Base-by-base conservation (phyloP, 257 asterid genomes). In the Jaltomata sinuosa region DNA sequence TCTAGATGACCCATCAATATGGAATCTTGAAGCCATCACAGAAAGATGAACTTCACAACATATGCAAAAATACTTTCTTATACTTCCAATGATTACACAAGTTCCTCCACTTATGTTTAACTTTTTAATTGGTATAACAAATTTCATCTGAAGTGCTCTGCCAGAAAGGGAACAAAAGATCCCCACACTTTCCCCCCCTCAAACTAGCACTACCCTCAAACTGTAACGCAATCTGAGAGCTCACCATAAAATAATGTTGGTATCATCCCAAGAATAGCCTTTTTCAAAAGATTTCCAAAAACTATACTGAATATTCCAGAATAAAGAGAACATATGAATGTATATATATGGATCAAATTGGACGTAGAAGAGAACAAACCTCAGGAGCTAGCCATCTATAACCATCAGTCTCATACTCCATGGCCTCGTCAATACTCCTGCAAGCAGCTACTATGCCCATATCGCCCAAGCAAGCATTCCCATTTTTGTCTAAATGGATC, bases 371-470 rank as follows among this genome's bases (percentile, higher is more conserved):
- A 62, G 79, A 86, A 84, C 93, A 87, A 84, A 97, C 99, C 99
- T 97, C 99, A 7, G 99, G 99, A 84, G 99, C 99, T 84, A 97
- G 95, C 99, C 99, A 97, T 85, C 98, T 89, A 86, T 93, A 97
- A 62, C 99, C 98, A 90, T 95, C 98, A 59, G 99, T 97, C 90
- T 97, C 99, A 81, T 94, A 97, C 83, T 97, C 98, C 99, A 92
- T 93, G 53, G 94, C 97, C 87, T 97, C 99, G 77, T 95, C 93
- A 85, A 81, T 74, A 87, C 97, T 91, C 81, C 94, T 95, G 91
- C 98, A 94, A 87, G 98, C 97, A 80, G 93, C 85, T 52, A 97
- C 91, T 50, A 97, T 91, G 68, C 99, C 99, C 98, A 97, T 93
- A 84, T 95, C 99, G 1, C 99, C 98, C 86, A 97, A 87, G 88